Evolutionary conservation across 2,329 filamentous ascomycete species (phyloP).

Genomic region (Colletotrichum sidae): DNA sequence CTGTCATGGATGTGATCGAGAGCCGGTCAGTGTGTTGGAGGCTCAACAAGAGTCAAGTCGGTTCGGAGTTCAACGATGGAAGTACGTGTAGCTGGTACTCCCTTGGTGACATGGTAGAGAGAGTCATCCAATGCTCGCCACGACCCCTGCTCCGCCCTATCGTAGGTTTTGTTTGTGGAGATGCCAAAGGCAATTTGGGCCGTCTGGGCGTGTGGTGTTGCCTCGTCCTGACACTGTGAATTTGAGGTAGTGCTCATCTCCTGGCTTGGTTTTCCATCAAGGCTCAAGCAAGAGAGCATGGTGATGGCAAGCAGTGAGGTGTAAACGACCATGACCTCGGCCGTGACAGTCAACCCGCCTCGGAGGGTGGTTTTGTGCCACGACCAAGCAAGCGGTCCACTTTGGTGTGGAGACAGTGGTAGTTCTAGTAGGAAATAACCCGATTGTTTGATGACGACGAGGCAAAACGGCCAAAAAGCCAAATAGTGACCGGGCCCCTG

Average conservation of each 20-base stretch:
- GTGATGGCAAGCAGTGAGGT: neutral
- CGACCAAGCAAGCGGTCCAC: slow-evolving; percentile 11
- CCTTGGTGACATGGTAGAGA: slow-evolving; percentile 25
- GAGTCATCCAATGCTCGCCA: slow-evolving; percentile 13
- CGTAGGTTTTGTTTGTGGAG: slow-evolving; percentile 36
- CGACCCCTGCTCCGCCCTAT: slow-evolving; percentile 34
- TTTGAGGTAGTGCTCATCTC: slow-evolving; percentile 9
- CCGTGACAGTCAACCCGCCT: too few relatives aligned
- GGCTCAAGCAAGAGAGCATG: neutral
- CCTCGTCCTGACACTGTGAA: slow-evolving; percentile 11
- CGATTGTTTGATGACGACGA: slow-evolving; percentile 38
- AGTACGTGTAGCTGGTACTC: slow-evolving; percentile 13
- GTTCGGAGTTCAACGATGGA: neutral
- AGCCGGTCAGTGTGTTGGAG: neutral
- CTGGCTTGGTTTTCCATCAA: too few relatives aligned
- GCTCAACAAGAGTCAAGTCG: slow-evolving; percentile 7
- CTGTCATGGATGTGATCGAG: neutral
- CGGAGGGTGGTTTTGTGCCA: too few relatives aligned
- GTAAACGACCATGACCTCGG: neutral
- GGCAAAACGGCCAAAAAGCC: slow-evolving; percentile 36
- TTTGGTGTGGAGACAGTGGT: slow-evolving; percentile 28
- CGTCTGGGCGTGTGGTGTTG: neutral
- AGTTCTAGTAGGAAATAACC: slow-evolving; percentile 28
- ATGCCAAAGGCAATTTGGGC: slow-evolving; percentile 31
- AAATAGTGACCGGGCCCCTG: slow-evolving; percentile 19